Evolutionary conservation across 805 yeast genomes (phyloP), one percentile per base, ranked within the genome.

Genomic region (Monosporozyma unispora): DNA sequence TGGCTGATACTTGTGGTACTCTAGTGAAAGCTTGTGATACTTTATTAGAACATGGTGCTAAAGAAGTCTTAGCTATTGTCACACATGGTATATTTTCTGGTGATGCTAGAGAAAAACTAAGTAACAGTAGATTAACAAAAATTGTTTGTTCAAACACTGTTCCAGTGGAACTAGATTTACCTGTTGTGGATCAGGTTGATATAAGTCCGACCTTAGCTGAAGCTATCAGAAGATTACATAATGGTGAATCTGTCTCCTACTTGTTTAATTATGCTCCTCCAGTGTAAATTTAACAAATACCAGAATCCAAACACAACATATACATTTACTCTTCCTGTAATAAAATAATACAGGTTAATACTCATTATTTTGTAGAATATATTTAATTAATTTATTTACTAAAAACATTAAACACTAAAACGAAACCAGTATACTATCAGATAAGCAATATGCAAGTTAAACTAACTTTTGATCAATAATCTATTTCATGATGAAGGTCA

Each of bases 1-100:
- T 91, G 95, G 98, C 98, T 37, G 99, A 91, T 64, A 91, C 99
- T 4, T 91, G 98, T 70, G 98, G 99, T 39, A 91, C 99, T 2
- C 73, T 91, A 56, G 93, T 87, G 54, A 91, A 91, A 68, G 98
- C 98, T 1, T 91, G 96, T 10, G 95, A 91, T 54, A 81, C 90
- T 5, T 72, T 91, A 52, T 70, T 89, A 55, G 82, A 78, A 21
- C 81, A 87, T 56, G 87, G 89, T 28, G 98, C 99, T 3, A 74
- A 78, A 51, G 77, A 80, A 54, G 98, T 93, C 22, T 79, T 91
- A 54, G 96, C 98, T 11, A 84, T 93, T 46, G 96, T 91, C 10
- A 91, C 98, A 1, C 99, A 91, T 64, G 99, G 98, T 49, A 87
- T 91, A 38, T 82, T 91, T 61, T 82, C 93, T 25, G 95, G 95